phyloP scores from a whole-genome alignment of 768 basidiomycete species.

The Boletus edulis region DNA sequence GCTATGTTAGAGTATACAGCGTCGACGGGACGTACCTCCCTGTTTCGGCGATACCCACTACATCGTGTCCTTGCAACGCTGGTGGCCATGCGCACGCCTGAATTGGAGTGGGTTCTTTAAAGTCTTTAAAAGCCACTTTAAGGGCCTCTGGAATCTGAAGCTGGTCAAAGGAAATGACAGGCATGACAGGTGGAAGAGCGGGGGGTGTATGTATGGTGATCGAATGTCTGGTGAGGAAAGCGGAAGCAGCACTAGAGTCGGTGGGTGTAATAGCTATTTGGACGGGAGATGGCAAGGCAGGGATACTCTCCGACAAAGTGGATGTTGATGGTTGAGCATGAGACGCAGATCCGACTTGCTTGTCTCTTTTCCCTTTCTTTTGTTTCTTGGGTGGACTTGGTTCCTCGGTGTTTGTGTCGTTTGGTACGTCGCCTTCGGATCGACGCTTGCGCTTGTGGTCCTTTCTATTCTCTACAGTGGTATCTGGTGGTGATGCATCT shows the following conservation, averaged over 20 bases:
- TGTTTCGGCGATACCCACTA: slow-evolving; percentile 96
- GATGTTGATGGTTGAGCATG: not conserved
- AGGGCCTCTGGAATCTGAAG: slow-evolving; percentile 67
- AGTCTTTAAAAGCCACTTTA: slow-evolving; percentile 59
- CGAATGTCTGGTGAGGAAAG: slow-evolving; percentile 68
- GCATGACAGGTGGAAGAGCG: slow-evolving; percentile 47
- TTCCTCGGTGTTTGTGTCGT: not conserved
- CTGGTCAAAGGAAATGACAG: slow-evolving; percentile 73
- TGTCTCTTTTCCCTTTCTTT: slow-evolving; percentile 27
- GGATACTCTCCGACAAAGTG: slow-evolving; percentile 7
- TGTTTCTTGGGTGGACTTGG: slow-evolving; percentile 19
- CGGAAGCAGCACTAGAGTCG: slow-evolving; percentile 42
- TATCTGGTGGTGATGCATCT: slow-evolving; percentile 2
- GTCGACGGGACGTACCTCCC: slow-evolving; percentile 56
- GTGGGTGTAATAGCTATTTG: slow-evolving; percentile 12
- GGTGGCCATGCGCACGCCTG: slow-evolving; percentile 96
- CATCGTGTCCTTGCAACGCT: slow-evolving; percentile 76
- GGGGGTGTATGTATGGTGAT: slow-evolving; percentile 67
- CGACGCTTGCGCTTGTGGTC: slow-evolving; percentile 23
- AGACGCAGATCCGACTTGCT: not conserved
- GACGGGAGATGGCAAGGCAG: slow-evolving; percentile 15
- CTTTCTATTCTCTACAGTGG: slow-evolving; percentile 14
- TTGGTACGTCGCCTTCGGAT: not conserved
- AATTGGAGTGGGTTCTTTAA: slow-evolving; percentile 90
- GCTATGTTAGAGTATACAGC: not conserved